Conservation (phyloP, 1,284 basidiomycete species). For the Moniliophthora roreri region DNA sequence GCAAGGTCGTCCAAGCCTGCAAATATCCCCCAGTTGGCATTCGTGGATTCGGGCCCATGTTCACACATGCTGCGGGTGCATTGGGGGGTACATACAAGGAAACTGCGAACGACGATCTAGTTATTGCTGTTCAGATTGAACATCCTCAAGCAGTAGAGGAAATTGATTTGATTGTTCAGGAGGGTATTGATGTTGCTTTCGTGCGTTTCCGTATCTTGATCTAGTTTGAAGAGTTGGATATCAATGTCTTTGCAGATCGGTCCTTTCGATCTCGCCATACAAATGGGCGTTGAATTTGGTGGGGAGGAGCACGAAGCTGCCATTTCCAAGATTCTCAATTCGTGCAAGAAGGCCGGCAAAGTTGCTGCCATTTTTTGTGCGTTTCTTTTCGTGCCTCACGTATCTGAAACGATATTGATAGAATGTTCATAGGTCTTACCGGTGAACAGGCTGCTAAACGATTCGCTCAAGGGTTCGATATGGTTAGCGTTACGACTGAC, state of each 20-base stretch:
- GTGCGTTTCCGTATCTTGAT: slow-evolving; percentile 13
- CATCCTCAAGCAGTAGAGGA: slow-evolving; percentile 26
- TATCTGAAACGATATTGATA: neutral
- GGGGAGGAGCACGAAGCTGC: slow-evolving; percentile 28
- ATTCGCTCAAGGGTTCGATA: slow-evolving; percentile 30
- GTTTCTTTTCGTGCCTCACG: neutral
- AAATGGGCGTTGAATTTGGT: slow-evolving; percentile 29
- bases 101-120: slow-evolving; percentile 22
- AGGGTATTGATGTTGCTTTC: slow-evolving; percentile 28
- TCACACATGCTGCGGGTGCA: slow-evolving; percentile 28
- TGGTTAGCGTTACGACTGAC: slow-evolving; percentile 33
- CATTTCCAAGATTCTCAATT: slow-evolving; percentile 23
- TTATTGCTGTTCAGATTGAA: slow-evolving; percentile 31
- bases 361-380: slow-evolving; percentile 30
- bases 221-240: neutral
- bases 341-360: slow-evolving; percentile 25
- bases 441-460: slow-evolving; percentile 29
- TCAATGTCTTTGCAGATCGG: slow-evolving; percentile 22
- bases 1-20: slow-evolving; percentile 24
- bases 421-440: slow-evolving; percentile 21
- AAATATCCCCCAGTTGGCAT: slow-evolving; percentile 30
- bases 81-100: slow-evolving; percentile 25
- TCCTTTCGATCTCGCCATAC: slow-evolving; percentile 29
- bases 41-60: slow-evolving; percentile 33
- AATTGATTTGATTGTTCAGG: slow-evolving; percentile 24